A percentile compares a stretch with the other conserved stretches of the same genome.
phyloP scores from a whole-genome alignment of 1,284 basidiomycete genomes.

The Papiliotrema laurentii region DNA sequence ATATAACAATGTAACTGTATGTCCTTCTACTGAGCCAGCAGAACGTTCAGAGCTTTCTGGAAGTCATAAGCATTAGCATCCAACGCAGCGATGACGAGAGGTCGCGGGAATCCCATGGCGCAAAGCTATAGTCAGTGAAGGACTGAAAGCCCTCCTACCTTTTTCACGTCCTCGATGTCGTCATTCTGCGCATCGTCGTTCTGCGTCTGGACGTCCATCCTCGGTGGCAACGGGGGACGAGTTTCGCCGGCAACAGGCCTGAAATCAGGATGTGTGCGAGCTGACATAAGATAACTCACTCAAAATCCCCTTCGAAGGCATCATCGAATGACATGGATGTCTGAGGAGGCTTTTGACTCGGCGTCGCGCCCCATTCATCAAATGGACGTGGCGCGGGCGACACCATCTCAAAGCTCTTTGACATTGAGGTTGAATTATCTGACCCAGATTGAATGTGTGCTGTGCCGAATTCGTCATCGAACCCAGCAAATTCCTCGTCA shows the following conservation, averaged over 20 bases:
- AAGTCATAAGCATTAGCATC: constrained; percentile 48
- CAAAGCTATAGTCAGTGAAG: constrained; percentile 31
- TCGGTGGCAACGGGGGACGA: constrained; percentile 29
- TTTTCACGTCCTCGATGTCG: constrained; percentile 49
- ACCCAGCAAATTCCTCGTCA: constrained; percentile 48
- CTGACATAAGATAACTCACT: too few relatives aligned
- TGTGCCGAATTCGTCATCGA: constrained; percentile 51
- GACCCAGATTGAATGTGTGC: constrained; percentile 18
- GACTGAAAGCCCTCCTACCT: constrained; percentile 18
- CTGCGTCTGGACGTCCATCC: constrained; percentile 35
- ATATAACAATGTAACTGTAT: not conserved
- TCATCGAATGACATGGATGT: constrained; percentile 52
- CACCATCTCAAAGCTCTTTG: constrained; percentile 41
- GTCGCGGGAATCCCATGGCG: constrained; percentile 45
- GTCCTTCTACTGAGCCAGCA: constrained; percentile 18
- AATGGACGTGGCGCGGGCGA: constrained; percentile 8
- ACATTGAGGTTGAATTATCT: constrained; percentile 16
- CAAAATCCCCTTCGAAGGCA: constrained; percentile 50
- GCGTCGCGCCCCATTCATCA: constrained; percentile 26
- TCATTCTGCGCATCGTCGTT: constrained; percentile 47
- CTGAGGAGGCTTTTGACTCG: constrained; percentile 16
- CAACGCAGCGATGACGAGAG: constrained; percentile 42
- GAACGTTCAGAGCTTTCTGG: constrained; percentile 47
- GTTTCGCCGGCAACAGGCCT: not conserved
- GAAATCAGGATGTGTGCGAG: not conserved